Percentiles rank a stretch among this genome's conserved stretches.
phyloP scores from a whole-genome alignment of 768 basidiomycete species.

The Lactarius akahatsu region DNA sequence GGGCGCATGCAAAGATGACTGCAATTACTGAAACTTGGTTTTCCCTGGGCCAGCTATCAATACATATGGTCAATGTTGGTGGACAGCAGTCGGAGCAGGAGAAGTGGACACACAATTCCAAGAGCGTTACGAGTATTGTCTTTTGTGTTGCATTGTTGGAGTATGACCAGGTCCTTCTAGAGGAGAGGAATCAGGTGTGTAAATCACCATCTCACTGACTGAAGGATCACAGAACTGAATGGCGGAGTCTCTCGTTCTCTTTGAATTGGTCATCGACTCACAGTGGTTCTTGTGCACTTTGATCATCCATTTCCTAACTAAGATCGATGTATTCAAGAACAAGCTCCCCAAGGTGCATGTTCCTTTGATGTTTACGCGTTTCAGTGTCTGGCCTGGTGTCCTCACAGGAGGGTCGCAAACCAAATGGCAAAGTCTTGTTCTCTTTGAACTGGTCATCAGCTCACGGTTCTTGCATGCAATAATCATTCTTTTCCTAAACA shows the following conservation, averaged over 20 bases:
- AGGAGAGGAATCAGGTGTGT: slow-evolving; percentile 64
- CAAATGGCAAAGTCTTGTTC: slow-evolving; percentile 63
- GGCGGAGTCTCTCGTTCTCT: no score
- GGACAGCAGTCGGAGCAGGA: no score
- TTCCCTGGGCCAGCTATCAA: slow-evolving; percentile 56
- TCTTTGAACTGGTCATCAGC: slow-evolving; percentile 78
- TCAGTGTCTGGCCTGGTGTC: no score
- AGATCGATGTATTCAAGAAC: no score
- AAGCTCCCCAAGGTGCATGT: no score
- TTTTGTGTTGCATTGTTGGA: slow-evolving; percentile 75
- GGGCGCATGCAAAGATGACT: slow-evolving; percentile 85
- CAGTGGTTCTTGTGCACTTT: slow-evolving; percentile 68
- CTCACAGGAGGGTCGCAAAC: no score
- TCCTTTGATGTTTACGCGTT: slow-evolving; percentile 30
- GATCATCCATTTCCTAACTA: slow-evolving; percentile 69
- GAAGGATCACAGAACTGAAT: slow-evolving; percentile 59
- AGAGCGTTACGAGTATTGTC: no score
- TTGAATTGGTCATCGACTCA: slow-evolving; percentile 76
- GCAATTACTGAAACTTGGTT: slow-evolving; percentile 91
- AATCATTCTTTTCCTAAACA: slow-evolving; percentile 69
- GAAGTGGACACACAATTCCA: no score
- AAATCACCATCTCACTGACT: background rate
- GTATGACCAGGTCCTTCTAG: slow-evolving; percentile 71
- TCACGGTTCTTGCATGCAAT: slow-evolving; percentile 68
- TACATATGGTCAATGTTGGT: slow-evolving; percentile 81